phyloP scores from a whole-genome alignment of 306 rosid species.

The Prunus salicina region DNA sequence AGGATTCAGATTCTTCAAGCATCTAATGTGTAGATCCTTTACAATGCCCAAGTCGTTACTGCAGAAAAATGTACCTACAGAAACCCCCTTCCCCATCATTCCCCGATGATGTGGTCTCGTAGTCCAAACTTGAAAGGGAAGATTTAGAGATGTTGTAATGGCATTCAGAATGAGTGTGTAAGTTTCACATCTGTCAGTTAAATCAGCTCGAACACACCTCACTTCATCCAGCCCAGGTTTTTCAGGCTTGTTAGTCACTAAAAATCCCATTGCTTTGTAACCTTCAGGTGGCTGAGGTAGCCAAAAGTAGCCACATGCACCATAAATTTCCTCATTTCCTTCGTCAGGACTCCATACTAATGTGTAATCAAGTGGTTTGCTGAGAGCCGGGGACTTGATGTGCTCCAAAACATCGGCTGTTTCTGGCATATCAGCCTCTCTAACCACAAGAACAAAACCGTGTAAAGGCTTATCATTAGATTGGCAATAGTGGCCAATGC shows the following conservation, averaged over 20 bases:
- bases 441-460: constrained; percentile 70
- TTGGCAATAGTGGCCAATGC: constrained; percentile 84
- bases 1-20: constrained; percentile 77
- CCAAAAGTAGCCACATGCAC: constrained; percentile 69
- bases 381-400: constrained; percentile 48
- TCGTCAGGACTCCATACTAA: constrained; percentile 60
- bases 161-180: constrained; percentile 42
- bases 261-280: constrained; percentile 65
- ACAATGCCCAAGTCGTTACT: constrained; percentile 32
- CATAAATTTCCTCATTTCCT: constrained; percentile 36
- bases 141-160: constrained; percentile 21
- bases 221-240: constrained; percentile 73
- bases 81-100: constrained; percentile 63
- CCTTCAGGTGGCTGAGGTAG: constrained; percentile 79
- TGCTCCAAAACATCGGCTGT: constrained; percentile 14
- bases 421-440: constrained; percentile 47
- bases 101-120: constrained; percentile 64
- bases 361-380: constrained; percentile 62
- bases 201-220: constrained; percentile 72
- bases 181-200: constrained; percentile 64
- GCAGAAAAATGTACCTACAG: constrained; percentile 73
- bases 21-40: constrained; percentile 55
- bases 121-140: constrained; percentile 60
- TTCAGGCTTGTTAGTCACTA: constrained; percentile 55
- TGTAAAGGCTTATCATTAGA: constrained; percentile 49